Percentiles rank a stretch among this genome's conserved stretches.
These are phyloP conservation scores for Wickerhamiella azyma DNA, from an alignment of 805 yeast species.

Conservation along the genomic window DNA sequence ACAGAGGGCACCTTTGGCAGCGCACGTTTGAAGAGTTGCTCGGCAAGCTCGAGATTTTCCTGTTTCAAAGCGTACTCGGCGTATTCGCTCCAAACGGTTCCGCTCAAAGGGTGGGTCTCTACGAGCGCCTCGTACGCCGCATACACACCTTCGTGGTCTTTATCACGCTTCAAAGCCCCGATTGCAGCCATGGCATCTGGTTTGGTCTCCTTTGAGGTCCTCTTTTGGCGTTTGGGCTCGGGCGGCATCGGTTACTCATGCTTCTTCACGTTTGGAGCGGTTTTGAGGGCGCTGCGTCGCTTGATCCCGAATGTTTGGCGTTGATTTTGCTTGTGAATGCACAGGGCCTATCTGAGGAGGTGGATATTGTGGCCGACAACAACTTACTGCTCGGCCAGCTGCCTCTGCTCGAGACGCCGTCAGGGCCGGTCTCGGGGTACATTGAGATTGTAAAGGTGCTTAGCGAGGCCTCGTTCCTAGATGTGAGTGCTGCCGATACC, in stretches of 20 bases:
- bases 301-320: constrained; percentile 25
- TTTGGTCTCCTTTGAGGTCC: background rate
- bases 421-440: constrained; percentile 13
- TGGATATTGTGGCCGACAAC: constrained; percentile 17
- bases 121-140: constrained; percentile 41
- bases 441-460: constrained; percentile 19
- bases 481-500: constrained; percentile 5
- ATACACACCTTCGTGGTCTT: constrained; percentile 46
- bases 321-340: constrained; percentile 19
- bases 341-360: constrained; percentile 9
- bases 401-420: constrained; percentile 17
- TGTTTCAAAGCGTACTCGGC: constrained; percentile 48
- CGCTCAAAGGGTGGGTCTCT: constrained; percentile 50
- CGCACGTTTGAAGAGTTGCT: constrained; percentile 49
- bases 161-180: constrained; percentile 35
- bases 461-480: constrained; percentile 6
- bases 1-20: constrained; percentile 50
- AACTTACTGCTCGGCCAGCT: constrained; percentile 18
- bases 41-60: constrained; percentile 55
- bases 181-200: constrained; percentile 21
- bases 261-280: constrained; percentile 24
- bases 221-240: background rate
- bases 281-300: constrained; percentile 16
- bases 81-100: constrained; percentile 62
- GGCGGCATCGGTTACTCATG: constrained; percentile 23